Base-by-base conservation (phyloP, 352 stramenopile species). In the Pythium volutum region DNA sequence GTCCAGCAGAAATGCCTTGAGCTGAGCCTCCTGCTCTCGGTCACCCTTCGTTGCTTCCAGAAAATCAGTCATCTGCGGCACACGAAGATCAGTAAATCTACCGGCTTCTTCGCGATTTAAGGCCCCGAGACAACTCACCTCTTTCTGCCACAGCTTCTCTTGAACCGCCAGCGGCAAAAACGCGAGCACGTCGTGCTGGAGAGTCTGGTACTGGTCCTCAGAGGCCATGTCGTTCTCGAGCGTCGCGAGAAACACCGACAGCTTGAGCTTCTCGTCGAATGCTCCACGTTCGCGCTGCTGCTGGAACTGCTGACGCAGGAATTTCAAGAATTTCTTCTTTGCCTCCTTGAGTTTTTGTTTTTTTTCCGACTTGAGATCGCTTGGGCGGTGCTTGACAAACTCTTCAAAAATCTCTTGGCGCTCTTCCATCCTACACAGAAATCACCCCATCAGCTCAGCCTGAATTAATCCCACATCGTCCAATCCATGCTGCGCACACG, bases 321-420 rank as follows among this genome's bases (percentile, higher is more conserved):
- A 34, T 16, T 77, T 53, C 3, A 55, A 51, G 4, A 90, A 87
- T 2, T 70, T 27, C 55, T 84, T 77, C 27, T 88, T 89, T 0
- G 79, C 76, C 23, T 76, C 65, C 41, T 81, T 83, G n/a, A 92
- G 41, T 36, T 88, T 91, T 43, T 59, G 61, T 55, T 94, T 94
- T 69, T 89, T 91, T 62, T 92, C 82, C 2, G 62, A 64, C 45
- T 91, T 88, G 4, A 94, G 38, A 46, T 91, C 81, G n/a, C 81
- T 74, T n/a, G 79, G 78, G 31, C 81, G 82, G 50, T 92, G 71
- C 43, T 84, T 64, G 0, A 92, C 71, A 63, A 92, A 94, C 31
- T 91, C 74, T 23, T 94, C 81, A 63, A 90, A 94, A 66, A 91
- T 82, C 26, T 76, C 77, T 20, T 79, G 81, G 1, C 84, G 81